A percentile compares a stretch with the other conserved stretches of the same genome.
phyloP scores from a whole-genome alignment of 129 eudicot species.

The Rutidosis leptorrhynchoides region DNA sequence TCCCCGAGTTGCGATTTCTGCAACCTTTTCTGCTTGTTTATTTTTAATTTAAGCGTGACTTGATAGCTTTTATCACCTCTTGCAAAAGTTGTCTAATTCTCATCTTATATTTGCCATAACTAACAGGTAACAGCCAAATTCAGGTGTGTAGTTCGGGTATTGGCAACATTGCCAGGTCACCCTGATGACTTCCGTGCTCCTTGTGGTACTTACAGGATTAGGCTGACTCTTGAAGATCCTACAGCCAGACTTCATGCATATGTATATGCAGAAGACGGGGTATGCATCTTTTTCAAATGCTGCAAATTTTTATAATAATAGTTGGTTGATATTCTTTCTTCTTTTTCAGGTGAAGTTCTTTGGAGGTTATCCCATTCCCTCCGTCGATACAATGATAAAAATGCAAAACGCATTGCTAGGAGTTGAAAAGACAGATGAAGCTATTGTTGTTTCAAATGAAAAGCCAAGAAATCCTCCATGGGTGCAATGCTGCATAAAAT shows the following conservation, averaged over 20 bases:
- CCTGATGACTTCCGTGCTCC: conserved; percentile 59
- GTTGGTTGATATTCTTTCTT: conserved; percentile 12
- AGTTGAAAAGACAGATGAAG: conserved; percentile 29
- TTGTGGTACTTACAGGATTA: conserved; percentile 56
- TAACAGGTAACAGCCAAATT: conserved; percentile 74
- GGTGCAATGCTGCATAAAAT: conserved; percentile 68
- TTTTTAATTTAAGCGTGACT: neutral
- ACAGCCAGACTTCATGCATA: conserved; percentile 85
- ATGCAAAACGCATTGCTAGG: conserved; percentile 64
- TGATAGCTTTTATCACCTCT: too few relatives aligned
- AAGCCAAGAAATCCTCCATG: conserved; percentile 80
- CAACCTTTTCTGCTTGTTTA: too few relatives aligned
- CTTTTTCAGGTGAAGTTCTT: conserved; percentile 53
- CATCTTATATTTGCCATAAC: neutral
- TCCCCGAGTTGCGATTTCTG: too few relatives aligned
- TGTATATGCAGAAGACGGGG: conserved; percentile 76
- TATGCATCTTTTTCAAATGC: conserved; percentile 26
- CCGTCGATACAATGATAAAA: conserved; percentile 35
- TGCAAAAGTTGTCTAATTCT: neutral
- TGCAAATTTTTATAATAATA: neutral
- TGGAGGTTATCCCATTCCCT: conserved; percentile 42
- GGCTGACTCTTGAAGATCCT: conserved; percentile 88
- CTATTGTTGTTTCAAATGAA: neutral
- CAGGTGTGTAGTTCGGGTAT: conserved; percentile 75
- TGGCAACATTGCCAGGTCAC: conserved; percentile 60